phyloP scores from a whole-genome alignment of 192 early-diverging fungal genomes.

The Coemansia sp. region DNA sequence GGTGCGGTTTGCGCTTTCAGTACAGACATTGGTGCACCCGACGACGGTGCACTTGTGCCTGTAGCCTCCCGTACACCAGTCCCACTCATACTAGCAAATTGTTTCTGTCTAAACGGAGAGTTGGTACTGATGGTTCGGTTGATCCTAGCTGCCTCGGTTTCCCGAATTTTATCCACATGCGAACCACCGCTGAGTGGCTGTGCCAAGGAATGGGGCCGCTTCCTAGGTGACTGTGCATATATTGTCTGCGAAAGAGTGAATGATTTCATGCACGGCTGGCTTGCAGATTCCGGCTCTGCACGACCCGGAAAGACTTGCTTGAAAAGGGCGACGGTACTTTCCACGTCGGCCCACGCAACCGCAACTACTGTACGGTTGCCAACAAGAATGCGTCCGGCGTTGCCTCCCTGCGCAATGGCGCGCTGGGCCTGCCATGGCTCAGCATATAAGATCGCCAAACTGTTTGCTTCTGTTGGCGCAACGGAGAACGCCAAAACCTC shows the following conservation, averaged over 20 bases:
- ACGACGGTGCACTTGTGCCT: neutral
- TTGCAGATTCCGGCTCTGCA: slow-evolving; percentile 28
- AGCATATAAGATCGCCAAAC: slow-evolving; percentile 37
- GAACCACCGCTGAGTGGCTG: slow-evolving; percentile 9
- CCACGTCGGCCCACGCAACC: slow-evolving; percentile 28
- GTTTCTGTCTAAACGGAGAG: slow-evolving; percentile 35
- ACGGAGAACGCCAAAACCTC: slow-evolving; percentile 39
- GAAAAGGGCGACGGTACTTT: slow-evolving; percentile 28
- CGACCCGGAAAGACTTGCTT: slow-evolving; percentile 31
- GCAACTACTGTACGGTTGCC: slow-evolving; percentile 24
- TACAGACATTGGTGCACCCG: slow-evolving; percentile 11
- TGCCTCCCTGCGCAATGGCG: slow-evolving; percentile 28
- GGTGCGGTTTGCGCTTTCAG: slow-evolving; percentile 14
- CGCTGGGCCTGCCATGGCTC: slow-evolving; percentile 56
- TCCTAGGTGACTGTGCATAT: slow-evolving; percentile 43
- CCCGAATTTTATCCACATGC: slow-evolving; percentile 11
- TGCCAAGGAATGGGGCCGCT: slow-evolving; percentile 10
- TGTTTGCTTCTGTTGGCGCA: slow-evolving; percentile 15
- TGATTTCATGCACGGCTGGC: slow-evolving; percentile 11
- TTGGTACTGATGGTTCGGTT: neutral
- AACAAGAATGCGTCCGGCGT: slow-evolving; percentile 27
- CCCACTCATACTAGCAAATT: neutral
- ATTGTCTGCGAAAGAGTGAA: slow-evolving; percentile 33
- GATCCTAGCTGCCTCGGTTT: slow-evolving; percentile 2
- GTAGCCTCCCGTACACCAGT: neutral